These are phyloP conservation scores for Aechmea fasciata DNA, from an alignment of 176 grass and related monocot genomes.

Conservation along the genomic window DNA sequence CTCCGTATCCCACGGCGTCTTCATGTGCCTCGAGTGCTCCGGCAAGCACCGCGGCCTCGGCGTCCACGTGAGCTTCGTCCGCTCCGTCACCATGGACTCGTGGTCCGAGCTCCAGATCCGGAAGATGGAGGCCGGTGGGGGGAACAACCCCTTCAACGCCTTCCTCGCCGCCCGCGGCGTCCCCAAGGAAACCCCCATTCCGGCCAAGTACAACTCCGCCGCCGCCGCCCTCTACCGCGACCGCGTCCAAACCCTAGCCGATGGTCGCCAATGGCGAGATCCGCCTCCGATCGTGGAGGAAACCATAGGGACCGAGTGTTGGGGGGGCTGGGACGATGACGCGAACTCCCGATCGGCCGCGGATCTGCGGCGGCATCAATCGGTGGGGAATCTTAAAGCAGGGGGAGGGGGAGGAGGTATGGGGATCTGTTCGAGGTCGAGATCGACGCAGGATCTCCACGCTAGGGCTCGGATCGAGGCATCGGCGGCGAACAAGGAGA, in stretches of 20 bases:
- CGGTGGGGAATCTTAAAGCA: slow-evolving; percentile 38
- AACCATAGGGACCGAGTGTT: slow-evolving; percentile 29
- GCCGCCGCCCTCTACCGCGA: slow-evolving; percentile 74
- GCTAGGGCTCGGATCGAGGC: slow-evolving; percentile 57
- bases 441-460: slow-evolving; percentile 74
- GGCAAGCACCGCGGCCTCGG: slow-evolving; percentile 98
- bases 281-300: slow-evolving; percentile 29
- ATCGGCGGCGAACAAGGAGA: slow-evolving; percentile 62
- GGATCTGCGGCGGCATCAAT: slow-evolving; percentile 84
- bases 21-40: slow-evolving; percentile 99
- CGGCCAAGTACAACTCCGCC: slow-evolving; percentile 93
- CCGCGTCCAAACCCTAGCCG: slow-evolving; percentile 67
- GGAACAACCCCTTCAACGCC: slow-evolving; percentile 86
- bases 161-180: slow-evolving; percentile 60
- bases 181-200: slow-evolving; percentile 66
- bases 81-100: slow-evolving; percentile 98
- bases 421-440: slow-evolving; percentile 59
- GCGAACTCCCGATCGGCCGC: slow-evolving; percentile 41
- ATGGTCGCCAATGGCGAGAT: slow-evolving; percentile 62
- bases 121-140: slow-evolving; percentile 78
- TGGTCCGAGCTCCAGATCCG: slow-evolving; percentile 95
- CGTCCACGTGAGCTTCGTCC: slow-evolving; percentile 99
- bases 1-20: slow-evolving; percentile 81
- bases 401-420: slow-evolving; percentile 7
- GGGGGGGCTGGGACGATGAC: slow-evolving; percentile 67